Conservation (phyloP, 805 yeast genomes). For the Cephaloascus fragrans region DNA sequence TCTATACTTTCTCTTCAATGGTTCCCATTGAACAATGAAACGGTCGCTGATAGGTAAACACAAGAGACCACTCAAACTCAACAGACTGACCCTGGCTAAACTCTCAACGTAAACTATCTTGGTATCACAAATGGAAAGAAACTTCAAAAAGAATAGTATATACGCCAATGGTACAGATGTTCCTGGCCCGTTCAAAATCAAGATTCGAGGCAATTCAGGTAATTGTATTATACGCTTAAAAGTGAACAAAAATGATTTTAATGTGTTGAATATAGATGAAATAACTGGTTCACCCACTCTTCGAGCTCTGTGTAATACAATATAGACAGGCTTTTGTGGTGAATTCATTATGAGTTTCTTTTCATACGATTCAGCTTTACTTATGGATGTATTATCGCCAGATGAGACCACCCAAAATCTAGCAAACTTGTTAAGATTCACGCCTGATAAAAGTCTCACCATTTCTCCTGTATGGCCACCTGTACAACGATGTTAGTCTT, state of each 20-base stretch:
- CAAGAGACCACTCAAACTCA: slow-evolving; percentile 72
- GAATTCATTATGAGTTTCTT: slow-evolving; percentile 7
- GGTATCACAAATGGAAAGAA: slow-evolving; percentile 34
- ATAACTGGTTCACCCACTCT: slow-evolving; percentile 44
- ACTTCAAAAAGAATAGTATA: slow-evolving; percentile 40
- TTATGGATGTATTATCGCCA: slow-evolving; percentile 41
- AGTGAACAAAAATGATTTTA: slow-evolving; percentile 22
- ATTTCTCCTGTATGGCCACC: slow-evolving; percentile 91
- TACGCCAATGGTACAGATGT: slow-evolving; percentile 65
- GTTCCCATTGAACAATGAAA: slow-evolving; percentile 86
- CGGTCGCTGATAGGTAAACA: slow-evolving; percentile 65
- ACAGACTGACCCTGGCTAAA: slow-evolving; percentile 65
- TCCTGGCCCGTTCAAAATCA: slow-evolving; percentile 74
- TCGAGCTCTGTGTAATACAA: slow-evolving; percentile 47
- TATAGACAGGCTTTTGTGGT: slow-evolving; percentile 8
- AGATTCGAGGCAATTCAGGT: slow-evolving; percentile 26
- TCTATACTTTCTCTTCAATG: slow-evolving; percentile 37
- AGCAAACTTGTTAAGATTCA: slow-evolving; percentile 14
- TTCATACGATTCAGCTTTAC: slow-evolving; percentile 20
- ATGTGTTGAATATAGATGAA: slow-evolving; percentile 37
- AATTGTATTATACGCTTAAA: slow-evolving; percentile 14
- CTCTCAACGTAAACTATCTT: slow-evolving; percentile 76
- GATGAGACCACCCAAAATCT: slow-evolving; percentile 30
- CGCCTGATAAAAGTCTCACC: slow-evolving; percentile 51
- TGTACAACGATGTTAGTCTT: not conserved